phyloP scores from a whole-genome alignment of 192 early-diverging fungal genomes.

The Backusella tuberculispora region DNA sequence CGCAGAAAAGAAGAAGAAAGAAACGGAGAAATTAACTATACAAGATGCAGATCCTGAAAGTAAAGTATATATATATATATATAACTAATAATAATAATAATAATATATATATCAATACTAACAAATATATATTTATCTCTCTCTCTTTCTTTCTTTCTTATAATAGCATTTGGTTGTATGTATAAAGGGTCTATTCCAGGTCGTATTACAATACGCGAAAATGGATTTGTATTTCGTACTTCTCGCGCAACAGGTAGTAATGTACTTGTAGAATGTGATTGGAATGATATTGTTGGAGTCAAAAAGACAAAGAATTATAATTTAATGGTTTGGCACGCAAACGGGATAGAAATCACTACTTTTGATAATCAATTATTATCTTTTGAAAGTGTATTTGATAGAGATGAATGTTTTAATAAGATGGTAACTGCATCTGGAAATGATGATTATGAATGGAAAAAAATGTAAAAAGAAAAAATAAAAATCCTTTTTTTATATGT shows the following conservation, averaged over 20 bases:
- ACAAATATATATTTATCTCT: background rate
- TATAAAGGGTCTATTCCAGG: constrained; percentile 29
- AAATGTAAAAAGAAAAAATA: constrained; percentile 9
- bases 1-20: background rate
- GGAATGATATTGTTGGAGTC: constrained; percentile 31
- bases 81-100: too few species aligned
- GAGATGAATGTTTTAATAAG: constrained; percentile 38
- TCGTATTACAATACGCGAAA: constrained; percentile 7
- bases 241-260: constrained; percentile 29
- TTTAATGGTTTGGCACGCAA: constrained; percentile 32
- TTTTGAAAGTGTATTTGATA: constrained; percentile 35
- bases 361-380: constrained; percentile 24
- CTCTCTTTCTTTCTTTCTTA: background rate
- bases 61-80: background rate
- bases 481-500: background rate
- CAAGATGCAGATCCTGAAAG: background rate
- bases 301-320: constrained; percentile 36
- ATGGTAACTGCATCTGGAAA: constrained; percentile 28
- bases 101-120: too few species aligned
- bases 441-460: constrained; percentile 25
- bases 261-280: constrained; percentile 25
- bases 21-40: background rate
- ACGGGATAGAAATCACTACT: constrained; percentile 28
- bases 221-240: constrained; percentile 23
- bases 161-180: constrained; percentile 21